Conservation (phyloP, 306 rosid species). For the Quercus rubra region DNA sequence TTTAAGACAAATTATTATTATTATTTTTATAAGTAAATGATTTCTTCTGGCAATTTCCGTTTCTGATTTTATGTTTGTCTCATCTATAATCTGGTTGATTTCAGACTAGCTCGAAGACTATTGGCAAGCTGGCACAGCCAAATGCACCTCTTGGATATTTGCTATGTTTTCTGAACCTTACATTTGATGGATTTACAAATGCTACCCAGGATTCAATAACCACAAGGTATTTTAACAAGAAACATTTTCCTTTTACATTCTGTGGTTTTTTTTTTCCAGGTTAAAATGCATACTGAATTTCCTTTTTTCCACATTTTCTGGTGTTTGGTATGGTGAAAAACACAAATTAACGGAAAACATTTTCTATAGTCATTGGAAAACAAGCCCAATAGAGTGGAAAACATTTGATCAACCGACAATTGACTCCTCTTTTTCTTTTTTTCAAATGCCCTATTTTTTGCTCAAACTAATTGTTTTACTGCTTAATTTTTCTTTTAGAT, state of each 20-base stretch:
- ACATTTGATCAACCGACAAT: too few species aligned
- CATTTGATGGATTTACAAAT: slow-evolving; percentile 98
- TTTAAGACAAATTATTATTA: neutral
- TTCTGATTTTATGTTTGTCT: neutral
- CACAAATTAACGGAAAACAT: too few species aligned
- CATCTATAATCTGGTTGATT: slow-evolving; percentile 22
- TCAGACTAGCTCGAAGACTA: slow-evolving; percentile 95
- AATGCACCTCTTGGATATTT: slow-evolving; percentile 98
- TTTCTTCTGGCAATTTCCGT: neutral
- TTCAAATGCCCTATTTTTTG: too few species aligned
- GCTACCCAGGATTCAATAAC: slow-evolving; percentile 98
- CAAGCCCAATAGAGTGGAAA: too few species aligned
- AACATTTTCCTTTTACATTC: neutral
- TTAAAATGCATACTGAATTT: too few species aligned
- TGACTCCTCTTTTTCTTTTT: too few species aligned
- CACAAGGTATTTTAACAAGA: slow-evolving; percentile 45
- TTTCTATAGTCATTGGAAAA: too few species aligned
- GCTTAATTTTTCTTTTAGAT: too few species aligned
- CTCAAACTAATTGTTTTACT: too few species aligned
- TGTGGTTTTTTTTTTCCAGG: neutral
- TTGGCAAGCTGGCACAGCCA: slow-evolving; percentile 87
- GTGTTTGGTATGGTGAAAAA: too few species aligned
- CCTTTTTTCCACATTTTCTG: too few species aligned
- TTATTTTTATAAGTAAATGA: neutral
- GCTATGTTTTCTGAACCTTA: slow-evolving; percentile 87